Evolutionary conservation across 1,284 basidiomycete species (phyloP).

Genomic region (Agaricales sp.): DNA sequence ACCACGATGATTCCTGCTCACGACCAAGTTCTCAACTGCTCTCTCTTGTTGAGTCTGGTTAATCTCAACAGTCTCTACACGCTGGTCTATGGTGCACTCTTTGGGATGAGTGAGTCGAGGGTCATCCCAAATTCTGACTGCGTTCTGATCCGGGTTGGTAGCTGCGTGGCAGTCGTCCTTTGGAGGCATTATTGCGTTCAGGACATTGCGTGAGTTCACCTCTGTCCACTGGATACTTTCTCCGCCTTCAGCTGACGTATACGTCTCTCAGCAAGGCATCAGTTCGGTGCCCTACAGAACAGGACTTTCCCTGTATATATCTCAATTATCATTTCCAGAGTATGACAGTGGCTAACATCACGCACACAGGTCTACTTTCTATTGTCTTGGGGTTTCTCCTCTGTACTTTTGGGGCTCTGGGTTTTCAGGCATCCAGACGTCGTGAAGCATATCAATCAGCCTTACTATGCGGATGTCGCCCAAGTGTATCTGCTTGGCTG

Average conservation of each 20-base stretch:
- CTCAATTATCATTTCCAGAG: not conserved
- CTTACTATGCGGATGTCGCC: slow-evolving; percentile 49
- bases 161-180: slow-evolving; percentile 62
- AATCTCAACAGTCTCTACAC: slow-evolving; percentile 31
- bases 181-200: slow-evolving; percentile 54
- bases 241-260: slow-evolving; percentile 5
- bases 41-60: no score
- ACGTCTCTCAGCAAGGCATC: slow-evolving; percentile 41
- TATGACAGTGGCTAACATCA: not conserved
- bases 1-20: no score
- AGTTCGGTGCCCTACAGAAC: slow-evolving; percentile 71
- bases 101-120: slow-evolving; percentile 53
- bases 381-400: slow-evolving; percentile 44
- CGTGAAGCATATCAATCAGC: slow-evolving; percentile 34
- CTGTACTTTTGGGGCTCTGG: slow-evolving; percentile 52
- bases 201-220: slow-evolving; percentile 37
- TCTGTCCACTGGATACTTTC: slow-evolving; percentile 1
- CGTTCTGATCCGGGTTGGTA: slow-evolving; percentile 15
- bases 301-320: slow-evolving; percentile 59
- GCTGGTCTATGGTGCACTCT: slow-evolving; percentile 47
- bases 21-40: no score
- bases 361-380: slow-evolving; percentile 54
- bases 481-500: slow-evolving; percentile 57
- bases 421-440: slow-evolving; percentile 55
- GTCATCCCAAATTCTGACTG: not conserved